Evolutionary conservation across 2,329 filamentous ascomycete species (phyloP).

Genomic region (Xylaria sp.): DNA sequence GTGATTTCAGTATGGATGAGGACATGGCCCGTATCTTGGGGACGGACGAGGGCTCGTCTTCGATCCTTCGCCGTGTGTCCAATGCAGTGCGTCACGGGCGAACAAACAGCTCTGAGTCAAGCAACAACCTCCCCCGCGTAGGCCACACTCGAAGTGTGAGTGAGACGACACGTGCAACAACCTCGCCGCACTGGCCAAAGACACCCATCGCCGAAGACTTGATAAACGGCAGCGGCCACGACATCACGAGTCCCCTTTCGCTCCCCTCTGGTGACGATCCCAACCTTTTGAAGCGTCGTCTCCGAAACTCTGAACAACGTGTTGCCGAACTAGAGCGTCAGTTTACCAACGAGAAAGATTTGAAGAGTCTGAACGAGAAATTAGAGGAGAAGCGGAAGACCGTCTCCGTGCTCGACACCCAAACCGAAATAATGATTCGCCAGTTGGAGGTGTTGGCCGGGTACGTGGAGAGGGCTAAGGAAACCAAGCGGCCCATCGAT

Average conservation of each 20-base stretch:
- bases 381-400: constrained; percentile 92
- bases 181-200: constrained; percentile 71
- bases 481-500: constrained; percentile 78
- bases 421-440: constrained; percentile 92
- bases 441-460: constrained; percentile 89
- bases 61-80: constrained; percentile 84
- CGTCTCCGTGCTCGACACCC: constrained; percentile 89
- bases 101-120: constrained; percentile 75
- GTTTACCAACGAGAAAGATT: constrained; percentile 65
- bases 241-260: constrained; percentile 74
- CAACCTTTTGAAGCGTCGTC: constrained; percentile 69
- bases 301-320: constrained; percentile 79
- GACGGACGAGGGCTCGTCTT: constrained; percentile 74
- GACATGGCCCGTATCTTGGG: constrained; percentile 89
- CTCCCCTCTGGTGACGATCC: constrained; percentile 66
- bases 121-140: constrained; percentile 45
- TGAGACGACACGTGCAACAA: constrained; percentile 65
- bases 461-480: constrained; percentile 84
- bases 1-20: constrained; percentile 92
- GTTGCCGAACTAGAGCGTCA: constrained; percentile 87
- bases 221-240: constrained; percentile 50
- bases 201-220: constrained; percentile 64
- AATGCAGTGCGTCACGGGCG: constrained; percentile 93
- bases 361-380: constrained; percentile 82
- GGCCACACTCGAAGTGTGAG: constrained; percentile 66